Evolutionary conservation across 1,284 basidiomycete genomes (phyloP).

Genomic region (Gomphus sp.): DNA sequence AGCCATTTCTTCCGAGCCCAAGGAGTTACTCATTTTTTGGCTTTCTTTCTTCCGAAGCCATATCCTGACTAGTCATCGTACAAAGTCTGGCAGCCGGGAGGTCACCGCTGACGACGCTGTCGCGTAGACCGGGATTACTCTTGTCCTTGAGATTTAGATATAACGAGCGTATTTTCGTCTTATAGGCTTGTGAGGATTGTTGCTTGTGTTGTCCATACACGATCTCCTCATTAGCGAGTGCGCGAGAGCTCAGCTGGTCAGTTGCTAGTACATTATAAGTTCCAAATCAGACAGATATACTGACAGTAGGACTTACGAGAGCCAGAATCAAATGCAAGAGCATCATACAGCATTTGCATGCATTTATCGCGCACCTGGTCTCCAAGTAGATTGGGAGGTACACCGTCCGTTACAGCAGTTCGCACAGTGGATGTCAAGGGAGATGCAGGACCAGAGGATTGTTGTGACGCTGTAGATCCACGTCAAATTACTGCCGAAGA

Average conservation of each 20-base stretch:
- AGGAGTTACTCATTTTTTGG: constrained; percentile 77
- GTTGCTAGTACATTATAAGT: constrained; percentile 32
- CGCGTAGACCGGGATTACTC: constrained; percentile 81
- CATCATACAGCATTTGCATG: constrained; percentile 85
- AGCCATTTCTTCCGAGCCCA: constrained; percentile 82
- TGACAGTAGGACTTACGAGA: constrained; percentile 59
- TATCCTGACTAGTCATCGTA: constrained; percentile 87
- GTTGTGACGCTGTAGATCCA: constrained; percentile 9
- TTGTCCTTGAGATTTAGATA: constrained; percentile 95
- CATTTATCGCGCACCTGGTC: constrained; percentile 84
- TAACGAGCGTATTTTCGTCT: constrained; percentile 80
- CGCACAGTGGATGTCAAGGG: constrained; percentile 33
- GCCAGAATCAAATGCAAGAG: constrained; percentile 75
- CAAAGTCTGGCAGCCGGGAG: constrained; percentile 63
- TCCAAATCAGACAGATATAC: constrained; percentile 5
- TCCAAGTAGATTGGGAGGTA: constrained; percentile 47
- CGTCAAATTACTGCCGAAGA: background rate
- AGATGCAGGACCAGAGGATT: constrained; percentile 31
- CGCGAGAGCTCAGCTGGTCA: constrained; percentile 50
- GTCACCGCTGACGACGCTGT: constrained; percentile 78
- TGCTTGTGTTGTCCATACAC: constrained; percentile 39
- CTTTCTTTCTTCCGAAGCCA: constrained; percentile 91
- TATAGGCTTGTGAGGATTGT: constrained; percentile 38
- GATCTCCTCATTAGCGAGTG: constrained; percentile 51
- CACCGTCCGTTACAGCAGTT: constrained; percentile 59